Base-by-base conservation (phyloP, 2,329 filamentous ascomycete genomes). In the Macrophomina tecta region DNA sequence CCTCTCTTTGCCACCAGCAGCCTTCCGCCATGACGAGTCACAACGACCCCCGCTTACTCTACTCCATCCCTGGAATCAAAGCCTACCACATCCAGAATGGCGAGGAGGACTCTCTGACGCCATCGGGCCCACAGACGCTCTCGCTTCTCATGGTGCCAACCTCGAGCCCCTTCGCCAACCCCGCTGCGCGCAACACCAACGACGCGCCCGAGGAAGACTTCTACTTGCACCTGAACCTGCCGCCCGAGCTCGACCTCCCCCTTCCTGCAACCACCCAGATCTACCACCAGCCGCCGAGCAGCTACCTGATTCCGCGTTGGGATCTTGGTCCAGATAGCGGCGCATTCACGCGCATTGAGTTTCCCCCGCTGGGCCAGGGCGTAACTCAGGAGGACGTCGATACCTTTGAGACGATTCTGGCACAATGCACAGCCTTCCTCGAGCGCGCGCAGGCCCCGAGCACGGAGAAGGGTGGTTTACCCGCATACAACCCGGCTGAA, bases 101-200 rank as follows among this genome's bases (percentile, higher is more conserved):
- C 79, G 87, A 90, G 72, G 94, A 98, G 80, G 84, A 90, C 66
- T 86, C 88, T 14, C 88, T 99, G 73, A 98, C 93, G 14, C 89
- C 91, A 0, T 90, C 91, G 1, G 93, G 94, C 1, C 90, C 93
- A 18, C 93, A 97, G 82, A 97, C 94, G 0, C 85, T 99, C 64
- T 97, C 94, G 28, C 85, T 98, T 66, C 82, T 98, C 73, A 98
- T 98, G 94, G 94, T 98, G 18, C 94, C 94, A 6, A 97, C 94
- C 3, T 91, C 90, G 16, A 92, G 92, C 36, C 87, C 90, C 30
- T 91, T 84, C 69, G 79, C 85, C 56, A 83, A 84, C 69, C 77
- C 86, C 55, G 86, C 85, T 66, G 82, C 87, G 52, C 84, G 87
- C 65, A 83, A 85, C 53, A 84, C 87, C 70, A 84, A 83, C 67